phyloP scores from a whole-genome alignment of 139 green algal genomes.

The Picochlorum sp. region DNA sequence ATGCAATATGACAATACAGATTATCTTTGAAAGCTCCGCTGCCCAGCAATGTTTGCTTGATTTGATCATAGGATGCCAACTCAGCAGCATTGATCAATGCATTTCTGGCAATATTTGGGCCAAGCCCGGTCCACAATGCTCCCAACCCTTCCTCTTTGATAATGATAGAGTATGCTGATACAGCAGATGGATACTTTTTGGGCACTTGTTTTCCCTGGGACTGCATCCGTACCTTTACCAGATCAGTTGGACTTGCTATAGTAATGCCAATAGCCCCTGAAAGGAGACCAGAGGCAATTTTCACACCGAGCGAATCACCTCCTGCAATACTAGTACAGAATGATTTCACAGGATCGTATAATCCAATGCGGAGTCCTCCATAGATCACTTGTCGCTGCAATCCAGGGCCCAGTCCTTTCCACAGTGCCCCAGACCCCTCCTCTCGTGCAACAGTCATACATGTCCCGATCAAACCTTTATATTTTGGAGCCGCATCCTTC shows the following conservation, averaged over 20 bases:
- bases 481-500: slow-evolving; percentile 42
- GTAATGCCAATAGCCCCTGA: slow-evolving; percentile 84
- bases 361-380: slow-evolving; percentile 90
- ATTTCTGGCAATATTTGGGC: slow-evolving; percentile 93
- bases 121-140: slow-evolving; percentile 89
- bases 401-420: slow-evolving; percentile 87
- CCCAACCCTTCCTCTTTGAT: slow-evolving; percentile 77
- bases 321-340: slow-evolving; percentile 71
- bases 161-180: slow-evolving; percentile 90
- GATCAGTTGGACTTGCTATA: slow-evolving; percentile 85
- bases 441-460: slow-evolving; percentile 80
- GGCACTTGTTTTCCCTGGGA: slow-evolving; percentile 69
- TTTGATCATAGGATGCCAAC: slow-evolving; percentile 93
- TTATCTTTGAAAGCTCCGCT: slow-evolving; percentile 59
- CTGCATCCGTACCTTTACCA: slow-evolving; percentile 98
- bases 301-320: slow-evolving; percentile 73
- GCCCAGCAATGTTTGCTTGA: slow-evolving; percentile 62
- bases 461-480: slow-evolving; percentile 86
- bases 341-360: slow-evolving; percentile 94
- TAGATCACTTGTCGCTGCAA: slow-evolving; percentile 92
- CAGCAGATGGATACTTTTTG: slow-evolving; percentile 74
- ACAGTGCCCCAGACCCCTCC: slow-evolving; percentile 81
- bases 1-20: slow-evolving; percentile 61
- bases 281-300: slow-evolving; percentile 86
- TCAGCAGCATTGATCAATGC: slow-evolving; percentile 97